Conservation (phyloP, 1,139 yeast genomes). For the Yamadazyma mexicana region DNA sequence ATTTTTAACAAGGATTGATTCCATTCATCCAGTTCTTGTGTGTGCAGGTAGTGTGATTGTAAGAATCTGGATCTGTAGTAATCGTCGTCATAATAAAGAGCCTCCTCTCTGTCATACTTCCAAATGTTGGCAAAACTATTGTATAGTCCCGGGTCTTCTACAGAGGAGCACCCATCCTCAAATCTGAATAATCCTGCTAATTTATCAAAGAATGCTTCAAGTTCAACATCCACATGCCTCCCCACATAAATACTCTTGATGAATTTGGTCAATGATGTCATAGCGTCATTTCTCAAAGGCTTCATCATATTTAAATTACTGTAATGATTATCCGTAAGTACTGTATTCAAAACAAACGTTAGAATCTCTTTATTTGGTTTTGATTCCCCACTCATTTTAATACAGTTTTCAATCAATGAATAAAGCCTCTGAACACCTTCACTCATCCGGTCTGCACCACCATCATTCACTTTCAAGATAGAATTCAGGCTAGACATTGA, state of each 20-base stretch:
- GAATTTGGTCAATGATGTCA: not conserved
- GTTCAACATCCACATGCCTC: conserved; percentile 3
- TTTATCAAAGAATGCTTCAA: conserved; percentile 6
- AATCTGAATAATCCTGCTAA: conserved; percentile 2
- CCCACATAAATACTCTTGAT: conserved; percentile 5
- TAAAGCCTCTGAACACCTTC: not conserved
- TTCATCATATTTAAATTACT: conserved; percentile 3
- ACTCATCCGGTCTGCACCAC: not conserved
- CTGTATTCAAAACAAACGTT: conserved; percentile 6
- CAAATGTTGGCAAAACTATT: conserved; percentile 10
- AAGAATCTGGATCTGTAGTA: conserved; percentile 4
- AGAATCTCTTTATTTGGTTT: conserved; percentile 6
- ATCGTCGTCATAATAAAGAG: conserved; percentile 9
- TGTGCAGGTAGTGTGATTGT: not conserved
- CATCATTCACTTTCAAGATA: not conserved
- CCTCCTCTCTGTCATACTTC: conserved; percentile 13
- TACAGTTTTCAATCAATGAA: not conserved
- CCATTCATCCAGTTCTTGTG: too few relatives aligned
- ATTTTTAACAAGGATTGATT: too few relatives aligned
- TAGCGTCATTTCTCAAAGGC: conserved; percentile 2
- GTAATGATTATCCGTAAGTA: conserved; percentile 6
- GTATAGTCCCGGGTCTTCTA: conserved; percentile 12
- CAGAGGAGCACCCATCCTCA: not conserved
- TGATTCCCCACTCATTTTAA: not conserved
- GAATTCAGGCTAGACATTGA: not conserved